phyloP scores from a whole-genome alignment of 2,329 filamentous ascomycete genomes.

The Cucurbitaria berberidis region DNA sequence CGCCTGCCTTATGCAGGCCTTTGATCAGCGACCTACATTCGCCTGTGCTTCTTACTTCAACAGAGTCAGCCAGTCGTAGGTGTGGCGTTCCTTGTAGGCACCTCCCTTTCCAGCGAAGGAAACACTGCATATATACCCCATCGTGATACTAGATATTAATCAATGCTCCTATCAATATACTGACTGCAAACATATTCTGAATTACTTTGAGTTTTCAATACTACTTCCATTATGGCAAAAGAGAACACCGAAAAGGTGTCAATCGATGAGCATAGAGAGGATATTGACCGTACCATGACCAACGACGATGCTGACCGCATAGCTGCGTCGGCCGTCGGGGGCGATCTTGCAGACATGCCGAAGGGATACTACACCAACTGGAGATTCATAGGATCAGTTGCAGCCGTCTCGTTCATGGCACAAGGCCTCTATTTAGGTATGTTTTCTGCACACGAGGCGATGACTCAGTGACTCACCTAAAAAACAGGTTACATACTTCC shows the following conservation, averaged over 20 bases:
- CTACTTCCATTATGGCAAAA: neutral
- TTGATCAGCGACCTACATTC: neutral
- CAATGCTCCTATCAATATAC: neutral
- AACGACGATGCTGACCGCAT: neutral
- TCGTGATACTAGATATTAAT: neutral
- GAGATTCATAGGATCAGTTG: slow-evolving; percentile 21
- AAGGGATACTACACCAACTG: slow-evolving; percentile 22
- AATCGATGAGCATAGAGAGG: neutral
- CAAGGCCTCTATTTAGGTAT: slow-evolving; percentile 23
- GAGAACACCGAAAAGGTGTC: slow-evolving; percentile 5
- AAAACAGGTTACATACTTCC: neutral
- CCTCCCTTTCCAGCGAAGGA: neutral
- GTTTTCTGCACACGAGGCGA: neutral
- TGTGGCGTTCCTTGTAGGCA: neutral
- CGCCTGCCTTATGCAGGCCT: neutral
- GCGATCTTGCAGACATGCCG: slow-evolving; percentile 21
- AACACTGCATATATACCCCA: neutral
- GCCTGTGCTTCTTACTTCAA: neutral
- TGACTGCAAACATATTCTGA: no score
- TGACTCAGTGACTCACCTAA: neutral
- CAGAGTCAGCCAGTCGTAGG: neutral
- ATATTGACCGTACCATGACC: neutral
- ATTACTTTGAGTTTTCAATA: neutral
- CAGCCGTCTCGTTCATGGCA: slow-evolving; percentile 21
- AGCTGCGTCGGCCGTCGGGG: slow-evolving; percentile 6